phyloP scores from a whole-genome alignment of 2,329 filamentous ascomycete genomes.

The Pseudocercospora pini-densiflorae region DNA sequence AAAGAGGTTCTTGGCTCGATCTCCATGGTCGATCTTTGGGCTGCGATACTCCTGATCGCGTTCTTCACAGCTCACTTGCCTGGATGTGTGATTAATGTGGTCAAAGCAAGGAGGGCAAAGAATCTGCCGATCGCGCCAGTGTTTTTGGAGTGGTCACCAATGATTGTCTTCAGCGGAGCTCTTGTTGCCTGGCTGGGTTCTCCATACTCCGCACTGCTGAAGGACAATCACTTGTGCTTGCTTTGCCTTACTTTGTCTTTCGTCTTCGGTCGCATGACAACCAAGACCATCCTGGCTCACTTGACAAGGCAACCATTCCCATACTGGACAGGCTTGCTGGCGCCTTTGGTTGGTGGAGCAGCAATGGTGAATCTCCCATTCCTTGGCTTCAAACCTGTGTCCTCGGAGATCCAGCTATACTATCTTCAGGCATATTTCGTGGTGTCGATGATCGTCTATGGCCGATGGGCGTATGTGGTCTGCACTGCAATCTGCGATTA shows the following conservation, averaged over 20 bases:
- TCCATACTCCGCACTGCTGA: conserved; percentile 79
- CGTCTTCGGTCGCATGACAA: conserved; percentile 97
- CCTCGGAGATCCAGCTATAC: conserved; percentile 66
- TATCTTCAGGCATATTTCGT: conserved; percentile 86
- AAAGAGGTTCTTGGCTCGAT: conserved; percentile 68
- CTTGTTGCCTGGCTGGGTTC: conserved; percentile 87
- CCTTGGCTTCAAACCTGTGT: conserved; percentile 71
- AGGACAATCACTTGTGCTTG: conserved; percentile 84
- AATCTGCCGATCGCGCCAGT: conserved; percentile 78
- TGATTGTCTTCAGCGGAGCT: conserved; percentile 76
- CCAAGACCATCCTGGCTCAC: conserved; percentile 98
- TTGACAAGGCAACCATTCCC: conserved; percentile 92
- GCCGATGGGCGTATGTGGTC: conserved; percentile 89
- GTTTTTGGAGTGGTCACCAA: conserved; percentile 92
- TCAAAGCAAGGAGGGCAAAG: conserved; percentile 71
- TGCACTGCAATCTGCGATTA: conserved; percentile 90
- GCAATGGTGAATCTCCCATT: conserved; percentile 80
- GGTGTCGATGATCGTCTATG: conserved; percentile 85
- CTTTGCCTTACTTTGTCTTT: conserved; percentile 96
- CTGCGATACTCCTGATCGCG: conserved; percentile 58
- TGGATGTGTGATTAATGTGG: conserved; percentile 86
- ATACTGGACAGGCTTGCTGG: conserved; percentile 92
- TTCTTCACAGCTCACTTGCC: conserved; percentile 72
- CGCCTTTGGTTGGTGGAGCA: conserved; percentile 83
- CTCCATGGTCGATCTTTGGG: conserved; percentile 87